A percentile compares a stretch with the other conserved stretches of the same genome.
Evolutionary conservation across 148 eudicot species (phyloP).

Genomic region (Persicaria tinctoria): DNA sequence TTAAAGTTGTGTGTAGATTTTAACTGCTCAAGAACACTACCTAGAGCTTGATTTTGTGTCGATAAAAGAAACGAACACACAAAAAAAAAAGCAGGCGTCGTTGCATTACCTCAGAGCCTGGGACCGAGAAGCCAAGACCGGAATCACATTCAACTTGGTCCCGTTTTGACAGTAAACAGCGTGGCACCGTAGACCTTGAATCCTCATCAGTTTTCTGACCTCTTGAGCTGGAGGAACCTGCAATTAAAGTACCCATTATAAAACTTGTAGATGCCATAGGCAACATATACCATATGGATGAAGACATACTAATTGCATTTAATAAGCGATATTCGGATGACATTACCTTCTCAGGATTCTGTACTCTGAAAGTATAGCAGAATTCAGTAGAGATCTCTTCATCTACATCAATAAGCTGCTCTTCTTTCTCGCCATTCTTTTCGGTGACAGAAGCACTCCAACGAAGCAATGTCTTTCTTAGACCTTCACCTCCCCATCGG

Average conservation of each 20-base stretch:
- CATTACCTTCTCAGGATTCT: slow-evolving; percentile 58
- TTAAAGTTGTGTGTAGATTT: no score
- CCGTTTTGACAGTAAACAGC: slow-evolving; percentile 73
- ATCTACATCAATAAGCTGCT: slow-evolving; percentile 61
- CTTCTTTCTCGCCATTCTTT: slow-evolving; percentile 48
- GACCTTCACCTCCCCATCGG: slow-evolving; percentile 98
- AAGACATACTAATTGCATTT: not conserved
- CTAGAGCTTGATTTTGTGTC: no score
- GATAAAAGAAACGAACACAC: no score
- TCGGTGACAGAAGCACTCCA: slow-evolving; percentile 64
- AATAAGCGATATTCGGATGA: not conserved
- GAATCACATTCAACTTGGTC: slow-evolving; percentile 68
- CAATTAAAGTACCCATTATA: slow-evolving; percentile 14
- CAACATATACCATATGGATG: not conserved
- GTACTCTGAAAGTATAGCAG: slow-evolving; percentile 78
- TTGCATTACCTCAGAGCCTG: slow-evolving; percentile 76
- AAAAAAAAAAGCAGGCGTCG: not conserved
- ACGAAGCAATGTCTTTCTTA: slow-evolving; percentile 75
- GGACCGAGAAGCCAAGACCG: slow-evolving; percentile 94
- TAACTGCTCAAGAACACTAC: no score
- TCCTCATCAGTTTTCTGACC: slow-evolving; percentile 66
- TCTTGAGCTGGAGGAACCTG: slow-evolving; percentile 82
- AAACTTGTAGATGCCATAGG: not conserved
- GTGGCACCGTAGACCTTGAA: slow-evolving; percentile 94
- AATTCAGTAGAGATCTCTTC: slow-evolving; percentile 57